Conservation (phyloP, 495 filamentous ascomycete genomes). For the Lepraria neglecta region DNA sequence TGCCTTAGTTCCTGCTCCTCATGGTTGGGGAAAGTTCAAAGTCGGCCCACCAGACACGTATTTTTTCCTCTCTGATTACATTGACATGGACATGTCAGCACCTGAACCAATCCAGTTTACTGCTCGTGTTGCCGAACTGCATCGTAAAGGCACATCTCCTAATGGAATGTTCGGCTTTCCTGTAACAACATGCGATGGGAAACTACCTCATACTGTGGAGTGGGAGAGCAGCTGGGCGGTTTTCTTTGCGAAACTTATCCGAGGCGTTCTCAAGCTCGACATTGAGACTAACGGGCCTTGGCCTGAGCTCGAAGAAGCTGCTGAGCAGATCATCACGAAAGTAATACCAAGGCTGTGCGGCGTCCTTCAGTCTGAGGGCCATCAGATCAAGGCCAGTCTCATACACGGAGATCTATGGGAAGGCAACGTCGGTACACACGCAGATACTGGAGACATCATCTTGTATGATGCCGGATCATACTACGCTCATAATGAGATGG, state of each 20-base stretch:
- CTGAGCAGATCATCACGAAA: constrained; percentile 28
- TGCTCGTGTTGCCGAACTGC: constrained; percentile 38
- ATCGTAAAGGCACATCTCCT: constrained; percentile 39
- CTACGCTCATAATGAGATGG: constrained; percentile 47
- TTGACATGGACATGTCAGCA: constrained; percentile 34
- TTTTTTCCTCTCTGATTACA: constrained; percentile 44
- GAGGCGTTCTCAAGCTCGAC: constrained; percentile 28
- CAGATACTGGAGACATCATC: constrained; percentile 30
- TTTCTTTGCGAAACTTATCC: constrained; percentile 38
- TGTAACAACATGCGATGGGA: constrained; percentile 42
- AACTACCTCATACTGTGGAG: constrained; percentile 34
- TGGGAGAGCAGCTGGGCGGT: constrained; percentile 43
- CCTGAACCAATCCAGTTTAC: constrained; percentile 43
- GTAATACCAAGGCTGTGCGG: constrained; percentile 39
- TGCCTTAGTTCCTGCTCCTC: constrained; percentile 25
- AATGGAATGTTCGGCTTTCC: constrained; percentile 51
- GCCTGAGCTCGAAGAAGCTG: constrained; percentile 29
- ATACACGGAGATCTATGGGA: constrained; percentile 48
- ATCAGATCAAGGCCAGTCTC: constrained; percentile 38
- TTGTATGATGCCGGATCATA: constrained; percentile 44
- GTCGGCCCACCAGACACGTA: no score
- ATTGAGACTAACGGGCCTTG: constrained; percentile 31
- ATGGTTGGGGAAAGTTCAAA: constrained; percentile 4
- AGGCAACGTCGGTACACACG: constrained; percentile 38
- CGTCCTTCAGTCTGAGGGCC: constrained; percentile 38